Conservation (phyloP, 1,284 basidiomycete genomes). For the Afroboletus lepidellus region DNA sequence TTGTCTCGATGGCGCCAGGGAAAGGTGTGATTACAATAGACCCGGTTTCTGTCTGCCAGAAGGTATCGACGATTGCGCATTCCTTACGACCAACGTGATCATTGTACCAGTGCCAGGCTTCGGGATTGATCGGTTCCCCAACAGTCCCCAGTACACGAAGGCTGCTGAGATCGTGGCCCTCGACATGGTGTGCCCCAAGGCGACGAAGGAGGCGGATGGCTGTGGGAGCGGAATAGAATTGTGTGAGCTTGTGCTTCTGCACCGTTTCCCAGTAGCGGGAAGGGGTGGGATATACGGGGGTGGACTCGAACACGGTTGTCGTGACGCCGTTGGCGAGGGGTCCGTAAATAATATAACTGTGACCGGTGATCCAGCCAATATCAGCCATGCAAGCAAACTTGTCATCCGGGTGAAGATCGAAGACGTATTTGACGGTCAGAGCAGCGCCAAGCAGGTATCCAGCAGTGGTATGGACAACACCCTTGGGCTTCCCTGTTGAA, state of each 20-base stretch:
- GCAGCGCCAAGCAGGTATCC: constrained; percentile 91
- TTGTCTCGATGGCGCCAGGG: constrained; percentile 93
- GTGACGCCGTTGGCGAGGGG: constrained; percentile 90
- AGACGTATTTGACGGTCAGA: constrained; percentile 93
- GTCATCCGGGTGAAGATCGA: constrained; percentile 92
- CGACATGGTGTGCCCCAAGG: constrained; percentile 86
- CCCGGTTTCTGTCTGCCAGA: constrained; percentile 98
- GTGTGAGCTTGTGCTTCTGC: constrained; percentile 90
- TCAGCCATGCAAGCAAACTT: constrained; percentile 98
- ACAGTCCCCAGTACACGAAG: constrained; percentile 91
- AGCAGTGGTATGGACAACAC: constrained; percentile 94
- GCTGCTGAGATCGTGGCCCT: constrained; percentile 80
- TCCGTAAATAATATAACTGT: constrained; percentile 97
- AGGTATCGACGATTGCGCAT: constrained; percentile 96
- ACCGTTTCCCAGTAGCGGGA: constrained; percentile 98
- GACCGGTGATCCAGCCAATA: constrained; percentile 98
- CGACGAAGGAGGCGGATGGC: constrained; percentile 91
- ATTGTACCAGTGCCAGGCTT: constrained; percentile 99
- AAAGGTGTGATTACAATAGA: constrained; percentile 94
- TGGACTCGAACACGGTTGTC: constrained; percentile 95
- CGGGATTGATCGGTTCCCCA: constrained; percentile 98
- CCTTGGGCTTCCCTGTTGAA: constrained; percentile 96
- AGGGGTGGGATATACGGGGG: constrained; percentile 94
- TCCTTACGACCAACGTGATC: constrained; percentile 88
- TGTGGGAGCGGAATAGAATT: constrained; percentile 92